Base-by-base conservation (phyloP, 176 grass and related monocot genomes). In the Otatea glauca region DNA sequence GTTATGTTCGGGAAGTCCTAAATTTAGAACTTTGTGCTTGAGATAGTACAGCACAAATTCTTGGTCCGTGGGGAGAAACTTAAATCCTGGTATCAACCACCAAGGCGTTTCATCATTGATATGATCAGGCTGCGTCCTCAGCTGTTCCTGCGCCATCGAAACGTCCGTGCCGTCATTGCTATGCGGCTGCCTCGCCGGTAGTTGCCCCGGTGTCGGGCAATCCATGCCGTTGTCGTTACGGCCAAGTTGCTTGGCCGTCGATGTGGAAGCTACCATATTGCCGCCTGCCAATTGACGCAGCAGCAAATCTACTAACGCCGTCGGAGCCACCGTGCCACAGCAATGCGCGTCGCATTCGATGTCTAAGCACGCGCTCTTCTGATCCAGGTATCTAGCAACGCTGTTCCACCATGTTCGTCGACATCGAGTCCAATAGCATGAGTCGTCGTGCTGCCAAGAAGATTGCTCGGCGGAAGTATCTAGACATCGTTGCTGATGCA, bases 11-110 rank as follows among this genome's bases (percentile, higher is more conserved):
- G 49, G 79, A 29, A 58, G 65, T 5, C 9, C 24, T 32, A 20
- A 53, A 21, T 45, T 13, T 10, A 82, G 1, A 23, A 72, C 38
- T 60, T 82, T 82, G 41, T 3, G 34, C 39, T 58, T 58, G 51
- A 82, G 67, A 60, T 45, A 82, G n/a, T 60, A 24, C 5, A 82
- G 7, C 51, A 72, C 80, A 6, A 82, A 9, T 6, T 82, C 80
- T 3, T 21, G 17, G n/a, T 82, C 80, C 15, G 80, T 72, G 23
- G 80, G 80, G 6, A 32, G 10, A 15, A 82, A 82, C 12, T 6
- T 82, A 0, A 72, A 71, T 27, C 80, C 80, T 11, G 51, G 51
- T 21, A 43, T 4, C 10, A 16, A 21, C n/a, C 35, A 58, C 79
- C 21, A 56, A 11, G 47, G 20, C 3, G 21, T 81, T 3, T 24